phyloP scores from a whole-genome alignment of 1,139 yeast species.

The Candida sp. region DNA sequence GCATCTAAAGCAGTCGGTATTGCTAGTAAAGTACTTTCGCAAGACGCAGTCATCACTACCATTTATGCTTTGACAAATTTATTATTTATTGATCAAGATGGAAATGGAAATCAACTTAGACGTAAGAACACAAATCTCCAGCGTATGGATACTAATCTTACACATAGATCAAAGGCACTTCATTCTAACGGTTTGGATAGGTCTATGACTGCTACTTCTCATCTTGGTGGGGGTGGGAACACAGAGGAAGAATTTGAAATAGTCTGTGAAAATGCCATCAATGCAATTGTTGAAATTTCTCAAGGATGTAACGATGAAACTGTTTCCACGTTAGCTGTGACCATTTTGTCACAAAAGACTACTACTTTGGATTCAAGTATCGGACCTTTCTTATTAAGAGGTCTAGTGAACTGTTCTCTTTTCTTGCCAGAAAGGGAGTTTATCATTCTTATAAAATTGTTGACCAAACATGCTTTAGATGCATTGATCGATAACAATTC shows the following conservation, averaged over 20 bases:
- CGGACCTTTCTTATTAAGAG: constrained; percentile 47
- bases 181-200: constrained; percentile 1
- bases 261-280: constrained; percentile 60
- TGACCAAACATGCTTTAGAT: constrained; percentile 35
- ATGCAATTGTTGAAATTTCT: constrained; percentile 71
- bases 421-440: constrained; percentile 60
- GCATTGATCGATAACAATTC: constrained; percentile 32
- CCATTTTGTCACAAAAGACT: constrained; percentile 82
- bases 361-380: constrained; percentile 36
- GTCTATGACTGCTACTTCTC: constrained; percentile 3
- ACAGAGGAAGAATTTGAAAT: constrained; percentile 20
- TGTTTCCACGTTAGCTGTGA: constrained; percentile 76
- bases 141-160: constrained; percentile 2
- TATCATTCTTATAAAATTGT: constrained; percentile 46
- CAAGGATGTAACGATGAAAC: constrained; percentile 68
- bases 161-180: constrained; percentile 1
- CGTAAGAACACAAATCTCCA: constrained; percentile 2
- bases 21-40: constrained; percentile 51
- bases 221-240: constrained; percentile 2
- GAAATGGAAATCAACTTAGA: constrained; percentile 8
- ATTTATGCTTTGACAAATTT: constrained; percentile 81
- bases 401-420: constrained; percentile 58
- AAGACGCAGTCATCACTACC: constrained; percentile 83
- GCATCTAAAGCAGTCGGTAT: constrained; percentile 42
- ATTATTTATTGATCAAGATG: constrained; percentile 54